Conservation (phyloP, 2,329 filamentous ascomycete genomes). For the Metarhizium anisopliae region DNA sequence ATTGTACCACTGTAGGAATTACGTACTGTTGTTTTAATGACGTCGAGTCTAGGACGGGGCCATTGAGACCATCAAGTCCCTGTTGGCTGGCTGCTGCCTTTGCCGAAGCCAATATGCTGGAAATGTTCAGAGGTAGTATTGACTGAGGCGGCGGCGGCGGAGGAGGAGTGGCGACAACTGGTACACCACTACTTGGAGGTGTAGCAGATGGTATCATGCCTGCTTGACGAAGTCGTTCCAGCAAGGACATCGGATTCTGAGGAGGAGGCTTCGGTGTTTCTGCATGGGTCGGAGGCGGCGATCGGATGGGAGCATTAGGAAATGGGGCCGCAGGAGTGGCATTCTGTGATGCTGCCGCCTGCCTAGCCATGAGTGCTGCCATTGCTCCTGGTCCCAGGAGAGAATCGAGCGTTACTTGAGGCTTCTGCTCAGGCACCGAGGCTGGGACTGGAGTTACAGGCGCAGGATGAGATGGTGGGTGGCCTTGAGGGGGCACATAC, state of each 20-base stretch:
- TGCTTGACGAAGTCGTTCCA: conserved; percentile 59
- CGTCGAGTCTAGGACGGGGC: conserved; percentile 52
- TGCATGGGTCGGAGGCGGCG: conserved; percentile 36
- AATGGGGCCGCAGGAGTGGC: conserved; percentile 31
- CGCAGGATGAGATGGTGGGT: conserved; percentile 24
- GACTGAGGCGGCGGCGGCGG: conserved; percentile 19
- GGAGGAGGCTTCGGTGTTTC: conserved; percentile 25
- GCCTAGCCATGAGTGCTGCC: conserved; percentile 48
- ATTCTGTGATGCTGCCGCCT: conserved; percentile 39
- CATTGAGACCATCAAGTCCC: conserved; percentile 29
- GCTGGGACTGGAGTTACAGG: conserved; percentile 23
- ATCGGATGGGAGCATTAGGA: conserved; percentile 33
- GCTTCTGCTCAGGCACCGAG: conserved; percentile 21
- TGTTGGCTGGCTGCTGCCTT: conserved; percentile 15
- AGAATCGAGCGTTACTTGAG: conserved; percentile 44
- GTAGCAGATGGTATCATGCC: conserved; percentile 50
- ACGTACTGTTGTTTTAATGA: conserved; percentile 65
- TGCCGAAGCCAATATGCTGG: conserved; percentile 25
- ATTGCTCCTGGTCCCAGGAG: conserved; percentile 51
- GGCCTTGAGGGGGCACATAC: conserved; percentile 22
- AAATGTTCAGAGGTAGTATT: conserved; percentile 25
- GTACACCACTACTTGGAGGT: conserved; percentile 26
- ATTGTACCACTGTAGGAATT: background rate
- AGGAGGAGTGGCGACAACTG: conserved; percentile 19
- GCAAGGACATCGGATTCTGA: conserved; percentile 46